phyloP scores from a whole-genome alignment of 2,329 filamentous ascomycete species.

The Fusarium torreyae region DNA sequence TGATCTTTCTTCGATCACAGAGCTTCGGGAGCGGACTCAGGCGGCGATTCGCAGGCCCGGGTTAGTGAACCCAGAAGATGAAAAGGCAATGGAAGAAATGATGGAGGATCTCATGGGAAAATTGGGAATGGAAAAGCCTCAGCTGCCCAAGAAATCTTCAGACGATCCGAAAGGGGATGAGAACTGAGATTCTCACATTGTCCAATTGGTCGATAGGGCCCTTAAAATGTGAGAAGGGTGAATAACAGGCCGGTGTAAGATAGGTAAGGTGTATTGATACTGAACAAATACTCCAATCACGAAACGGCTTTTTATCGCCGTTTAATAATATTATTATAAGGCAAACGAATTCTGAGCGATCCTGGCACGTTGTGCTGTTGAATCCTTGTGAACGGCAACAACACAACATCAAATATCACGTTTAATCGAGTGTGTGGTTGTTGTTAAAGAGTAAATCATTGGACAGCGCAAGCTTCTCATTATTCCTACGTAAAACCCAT shows the following conservation, averaged over 20 bases:
- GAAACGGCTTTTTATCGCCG: not conserved
- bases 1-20: slow-evolving; percentile 79
- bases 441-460: not conserved
- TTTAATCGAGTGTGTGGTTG: too few relatives aligned
- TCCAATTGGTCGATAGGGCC: not conserved
- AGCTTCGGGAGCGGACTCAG: slow-evolving; percentile 70
- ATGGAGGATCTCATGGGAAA: slow-evolving; percentile 71
- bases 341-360: too few relatives aligned
- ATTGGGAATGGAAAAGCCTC: slow-evolving; percentile 56
- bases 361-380: not conserved
- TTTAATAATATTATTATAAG: not conserved
- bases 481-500: slow-evolving; percentile 42
- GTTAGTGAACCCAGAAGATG: slow-evolving; percentile 61
- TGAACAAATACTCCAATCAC: slow-evolving; percentile 2
- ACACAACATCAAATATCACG: too few relatives aligned
- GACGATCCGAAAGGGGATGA: slow-evolving; percentile 28
- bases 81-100: slow-evolving; percentile 75
- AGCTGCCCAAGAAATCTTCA: slow-evolving; percentile 24
- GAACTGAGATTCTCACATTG: not conserved
- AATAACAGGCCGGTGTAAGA: slow-evolving; percentile 34
- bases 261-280: slow-evolving; percentile 31
- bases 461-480: slow-evolving; percentile 37
- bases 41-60: slow-evolving; percentile 57
- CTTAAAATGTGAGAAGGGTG: not conserved
- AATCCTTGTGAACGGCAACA: not conserved